Evolutionary conservation across 1,139 yeast species (phyloP).

Genomic region (Pichia sp.): DNA sequence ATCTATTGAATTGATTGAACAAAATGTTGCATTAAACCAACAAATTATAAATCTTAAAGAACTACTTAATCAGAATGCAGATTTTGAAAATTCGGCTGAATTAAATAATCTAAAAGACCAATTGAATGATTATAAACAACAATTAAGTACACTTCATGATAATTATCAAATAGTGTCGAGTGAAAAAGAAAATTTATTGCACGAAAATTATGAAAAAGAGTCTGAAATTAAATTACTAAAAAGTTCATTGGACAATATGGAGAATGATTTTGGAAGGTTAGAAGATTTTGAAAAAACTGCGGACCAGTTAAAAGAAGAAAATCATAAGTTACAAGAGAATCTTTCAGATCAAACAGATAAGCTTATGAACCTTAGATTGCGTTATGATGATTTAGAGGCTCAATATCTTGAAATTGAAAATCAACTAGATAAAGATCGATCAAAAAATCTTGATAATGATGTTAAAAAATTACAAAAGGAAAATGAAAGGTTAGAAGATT

Average conservation of each 20-base stretch:
- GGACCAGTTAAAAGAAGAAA: too few species aligned
- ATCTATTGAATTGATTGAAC: constrained; percentile 34
- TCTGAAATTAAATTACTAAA: constrained; percentile 21
- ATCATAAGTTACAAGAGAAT: too few species aligned
- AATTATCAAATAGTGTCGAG: constrained; percentile 8
- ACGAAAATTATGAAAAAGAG: constrained; percentile 17
- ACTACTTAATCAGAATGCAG: constrained; percentile 2
- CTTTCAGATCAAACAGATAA: too few species aligned
- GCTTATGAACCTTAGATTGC: too few species aligned
- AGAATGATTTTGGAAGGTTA: too few species aligned
- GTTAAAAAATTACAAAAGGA: constrained; percentile 17
- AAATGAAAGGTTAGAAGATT: constrained; percentile 12
- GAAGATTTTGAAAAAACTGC: constrained; percentile 1
- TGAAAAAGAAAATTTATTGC: constrained; percentile 16
- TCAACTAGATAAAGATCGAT: too few species aligned
- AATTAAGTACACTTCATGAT: background rate
- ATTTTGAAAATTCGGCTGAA: constrained; percentile 5
- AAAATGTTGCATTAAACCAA: constrained; percentile 36
- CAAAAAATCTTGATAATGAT: too few species aligned
- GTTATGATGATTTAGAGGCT: too few species aligned
- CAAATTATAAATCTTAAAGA: constrained; percentile 3
- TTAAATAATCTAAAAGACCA: constrained; percentile 10
- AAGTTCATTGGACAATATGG: too few species aligned
- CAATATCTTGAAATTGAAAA: too few species aligned
- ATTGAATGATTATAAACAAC: constrained; percentile 11